Conservation (phyloP, 129 eudicot species). For the Rutidosis leptorrhynchoides region DNA sequence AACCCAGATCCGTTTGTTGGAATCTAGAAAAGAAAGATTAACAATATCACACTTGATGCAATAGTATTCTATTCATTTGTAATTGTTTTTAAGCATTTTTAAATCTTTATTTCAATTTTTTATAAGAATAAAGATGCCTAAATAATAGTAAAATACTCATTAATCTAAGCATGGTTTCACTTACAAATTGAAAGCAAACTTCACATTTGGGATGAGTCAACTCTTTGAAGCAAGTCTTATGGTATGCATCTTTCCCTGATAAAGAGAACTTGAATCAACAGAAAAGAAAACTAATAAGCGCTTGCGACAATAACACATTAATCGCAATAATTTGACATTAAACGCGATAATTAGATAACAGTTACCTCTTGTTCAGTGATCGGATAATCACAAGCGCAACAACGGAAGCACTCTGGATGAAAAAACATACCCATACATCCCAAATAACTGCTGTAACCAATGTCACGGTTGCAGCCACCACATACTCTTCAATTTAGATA, state of each 20-base stretch:
- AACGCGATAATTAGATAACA: constrained; percentile 6
- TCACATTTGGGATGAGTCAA: constrained; percentile 94
- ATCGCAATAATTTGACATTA: constrained; percentile 5
- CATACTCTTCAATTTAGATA: constrained; percentile 56
- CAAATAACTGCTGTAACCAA: constrained; percentile 68
- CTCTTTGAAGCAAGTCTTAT: constrained; percentile 91
- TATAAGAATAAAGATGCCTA: constrained; percentile 10
- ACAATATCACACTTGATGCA: constrained; percentile 5
- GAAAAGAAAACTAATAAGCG: constrained; percentile 53
- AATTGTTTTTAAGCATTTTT: not conserved
- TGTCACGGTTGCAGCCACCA: constrained; percentile 82
- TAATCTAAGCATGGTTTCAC: constrained; percentile 19
- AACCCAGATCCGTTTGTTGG: constrained; percentile 81
- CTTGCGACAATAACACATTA: constrained; percentile 5
- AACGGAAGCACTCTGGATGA: constrained; percentile 87
- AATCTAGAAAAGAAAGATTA: constrained; percentile 41
- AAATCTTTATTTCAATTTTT: not conserved
- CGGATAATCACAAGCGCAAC: constrained; percentile 75
- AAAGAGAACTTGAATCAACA: constrained; percentile 88
- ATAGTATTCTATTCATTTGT: not conserved
- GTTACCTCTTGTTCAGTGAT: constrained; percentile 89
- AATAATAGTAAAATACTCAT: constrained; percentile 2
- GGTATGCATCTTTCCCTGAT: constrained; percentile 85
- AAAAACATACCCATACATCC: constrained; percentile 92
- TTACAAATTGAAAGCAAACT: constrained; percentile 95